These are phyloP conservation scores for Nicotiana attenuata DNA, from an alignment of 257 asterid genomes.

Conservation along the genomic window DNA sequence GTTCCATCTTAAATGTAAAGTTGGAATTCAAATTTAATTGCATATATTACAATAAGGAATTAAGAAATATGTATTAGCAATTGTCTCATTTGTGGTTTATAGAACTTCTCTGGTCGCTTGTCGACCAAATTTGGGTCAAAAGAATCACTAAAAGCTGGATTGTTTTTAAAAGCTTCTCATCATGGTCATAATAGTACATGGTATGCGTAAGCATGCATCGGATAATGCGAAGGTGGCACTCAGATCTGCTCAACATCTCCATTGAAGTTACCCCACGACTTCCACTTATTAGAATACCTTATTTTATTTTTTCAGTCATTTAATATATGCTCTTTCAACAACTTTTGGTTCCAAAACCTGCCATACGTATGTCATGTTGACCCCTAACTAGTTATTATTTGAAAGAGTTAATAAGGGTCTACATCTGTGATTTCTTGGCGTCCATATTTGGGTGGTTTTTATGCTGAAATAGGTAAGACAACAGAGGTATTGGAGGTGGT, in stretches of 20 bases:
- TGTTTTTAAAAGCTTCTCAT: not conserved
- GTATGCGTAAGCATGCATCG: not conserved
- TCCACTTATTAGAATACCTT: not conserved
- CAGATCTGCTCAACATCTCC: not conserved
- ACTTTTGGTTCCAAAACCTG: not conserved
- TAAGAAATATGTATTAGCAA: not conserved
- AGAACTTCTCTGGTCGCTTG: not conserved
- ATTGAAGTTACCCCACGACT: not conserved
- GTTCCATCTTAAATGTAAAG: not conserved
- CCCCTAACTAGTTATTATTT: not conserved
- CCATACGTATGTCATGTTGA: not conserved
- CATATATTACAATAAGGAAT: not conserved
- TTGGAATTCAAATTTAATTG: not conserved
- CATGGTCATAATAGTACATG: not conserved
- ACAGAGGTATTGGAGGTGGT: not conserved
- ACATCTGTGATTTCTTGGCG: not conserved
- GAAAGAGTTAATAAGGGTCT: not conserved
- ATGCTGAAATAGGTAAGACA: not conserved
- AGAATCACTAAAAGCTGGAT: not conserved
- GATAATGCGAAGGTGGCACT: not conserved
- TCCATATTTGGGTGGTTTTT: not conserved
- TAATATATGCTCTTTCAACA: not conserved
- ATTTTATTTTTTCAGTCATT: not conserved
- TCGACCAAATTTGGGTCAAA: not conserved
- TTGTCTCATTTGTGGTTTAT: not conserved